A percentile compares a stretch with the other conserved stretches of the same genome.
Evolutionary conservation across 164 flowering plant species (phyloP).

Genomic region (Sextonia rubra): DNA sequence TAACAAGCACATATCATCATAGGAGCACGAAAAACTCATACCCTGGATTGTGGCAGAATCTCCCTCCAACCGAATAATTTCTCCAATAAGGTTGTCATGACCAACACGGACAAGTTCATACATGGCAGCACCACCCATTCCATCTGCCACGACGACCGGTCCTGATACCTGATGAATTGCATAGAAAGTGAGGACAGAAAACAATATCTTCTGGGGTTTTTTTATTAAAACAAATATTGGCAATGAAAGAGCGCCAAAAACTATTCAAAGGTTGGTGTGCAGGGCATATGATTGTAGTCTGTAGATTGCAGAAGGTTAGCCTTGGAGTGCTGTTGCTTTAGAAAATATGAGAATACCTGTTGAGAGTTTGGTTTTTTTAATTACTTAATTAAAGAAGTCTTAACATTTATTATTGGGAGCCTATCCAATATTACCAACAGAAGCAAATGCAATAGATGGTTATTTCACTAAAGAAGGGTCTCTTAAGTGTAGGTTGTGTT

Average conservation of each 20-base stretch:
- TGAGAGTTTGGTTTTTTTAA: not conserved
- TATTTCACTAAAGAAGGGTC: too few species aligned
- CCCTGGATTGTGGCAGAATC: slow-evolving; percentile 99
- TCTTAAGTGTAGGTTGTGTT: too few species aligned
- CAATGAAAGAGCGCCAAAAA: not conserved
- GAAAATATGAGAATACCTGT: not conserved
- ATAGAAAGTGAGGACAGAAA: not conserved
- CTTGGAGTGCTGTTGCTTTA: too few species aligned
- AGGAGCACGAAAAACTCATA: slow-evolving; percentile 13
- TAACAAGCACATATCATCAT: not conserved
- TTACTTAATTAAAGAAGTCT: too few species aligned
- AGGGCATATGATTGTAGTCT: too few species aligned
- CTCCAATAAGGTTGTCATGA: slow-evolving; percentile 93
- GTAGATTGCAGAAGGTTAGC: too few species aligned
- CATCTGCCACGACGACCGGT: slow-evolving; percentile 99
- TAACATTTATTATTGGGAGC: too few species aligned
- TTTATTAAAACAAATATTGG: not conserved
- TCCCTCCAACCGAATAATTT: slow-evolving; percentile 98
- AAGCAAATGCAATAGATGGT: too few species aligned
- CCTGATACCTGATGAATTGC: slow-evolving; percentile 72
- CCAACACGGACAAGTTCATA: slow-evolving; percentile 99
- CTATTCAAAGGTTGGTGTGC: not conserved
- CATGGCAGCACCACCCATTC: slow-evolving; percentile 99
- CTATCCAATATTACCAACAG: too few species aligned
- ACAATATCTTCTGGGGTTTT: not conserved